Percentiles rank a stretch among this genome's conserved stretches.
Evolutionary conservation across 163 green algal genomes (phyloP).

Genomic region (Trebouxia gelatinosa): DNA sequence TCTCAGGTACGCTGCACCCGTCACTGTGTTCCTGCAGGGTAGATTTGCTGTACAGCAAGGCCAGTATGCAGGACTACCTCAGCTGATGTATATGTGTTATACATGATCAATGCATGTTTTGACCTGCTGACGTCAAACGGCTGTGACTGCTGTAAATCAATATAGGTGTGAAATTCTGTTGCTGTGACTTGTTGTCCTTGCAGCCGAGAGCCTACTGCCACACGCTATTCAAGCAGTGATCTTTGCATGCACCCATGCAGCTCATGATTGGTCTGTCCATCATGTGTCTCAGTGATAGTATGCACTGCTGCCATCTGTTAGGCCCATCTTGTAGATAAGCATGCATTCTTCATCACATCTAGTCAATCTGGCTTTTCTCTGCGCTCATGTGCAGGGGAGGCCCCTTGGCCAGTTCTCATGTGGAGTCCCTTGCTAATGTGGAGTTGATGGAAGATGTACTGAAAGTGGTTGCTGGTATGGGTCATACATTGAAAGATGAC

Average conservation of each 20-base stretch:
- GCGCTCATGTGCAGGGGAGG: conserved; percentile 45
- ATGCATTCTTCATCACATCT: background rate
- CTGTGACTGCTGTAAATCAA: background rate
- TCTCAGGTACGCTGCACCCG: background rate
- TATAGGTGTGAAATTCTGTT: background rate
- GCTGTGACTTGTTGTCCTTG: too few relatives aligned
- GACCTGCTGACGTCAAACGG: background rate
- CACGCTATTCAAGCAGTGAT: background rate
- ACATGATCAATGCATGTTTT: conserved; percentile 22
- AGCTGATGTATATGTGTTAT: conserved; percentile 31
- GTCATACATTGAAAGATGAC: conserved; percentile 45
- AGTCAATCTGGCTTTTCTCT: background rate
- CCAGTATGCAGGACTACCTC: background rate
- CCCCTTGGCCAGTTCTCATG: conserved; percentile 61
- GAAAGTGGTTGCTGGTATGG: conserved; percentile 60
- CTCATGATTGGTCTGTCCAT: background rate
- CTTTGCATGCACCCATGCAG: background rate
- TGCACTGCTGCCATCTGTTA: background rate
- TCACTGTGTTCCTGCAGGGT: background rate
- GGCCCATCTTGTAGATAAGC: background rate
- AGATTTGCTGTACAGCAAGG: background rate
- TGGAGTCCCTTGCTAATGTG: conserved; percentile 84
- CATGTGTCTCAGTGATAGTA: background rate
- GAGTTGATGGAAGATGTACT: conserved; percentile 76
- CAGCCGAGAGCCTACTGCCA: too few relatives aligned